Evolutionary conservation across 257 asterid species (phyloP).

Genomic region (Penstemon eatonii): DNA sequence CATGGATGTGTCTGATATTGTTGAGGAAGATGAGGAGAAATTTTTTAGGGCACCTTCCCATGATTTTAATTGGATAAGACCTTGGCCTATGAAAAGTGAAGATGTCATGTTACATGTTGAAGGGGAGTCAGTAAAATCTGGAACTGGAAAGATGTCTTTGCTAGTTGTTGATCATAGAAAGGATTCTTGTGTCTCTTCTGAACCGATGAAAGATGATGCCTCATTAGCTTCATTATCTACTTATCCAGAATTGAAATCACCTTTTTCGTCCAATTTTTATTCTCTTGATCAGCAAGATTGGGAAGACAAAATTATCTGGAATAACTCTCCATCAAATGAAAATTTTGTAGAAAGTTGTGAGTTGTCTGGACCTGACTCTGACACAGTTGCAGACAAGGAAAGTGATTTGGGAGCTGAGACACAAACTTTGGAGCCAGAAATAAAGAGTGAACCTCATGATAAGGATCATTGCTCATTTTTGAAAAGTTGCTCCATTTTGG

Average conservation of each 20-base stretch:
- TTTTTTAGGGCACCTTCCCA: conserved; percentile 65
- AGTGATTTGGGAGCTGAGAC: conserved; percentile 40
- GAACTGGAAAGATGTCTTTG: conserved; percentile 35
- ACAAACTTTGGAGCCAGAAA: conserved; percentile 33
- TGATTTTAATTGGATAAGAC: conserved; percentile 59
- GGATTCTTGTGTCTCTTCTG: conserved; percentile 65
- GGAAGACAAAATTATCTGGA: conserved; percentile 95
- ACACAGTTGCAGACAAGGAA: conserved; percentile 47
- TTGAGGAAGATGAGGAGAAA: conserved; percentile 92
- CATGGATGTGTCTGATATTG: conserved; percentile 51
- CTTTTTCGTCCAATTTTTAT: conserved; percentile 49
- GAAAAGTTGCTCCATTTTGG: conserved; percentile 39
- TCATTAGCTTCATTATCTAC: conserved; percentile 31
- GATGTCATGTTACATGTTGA: conserved; percentile 37
- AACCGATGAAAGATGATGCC: conserved; percentile 59
- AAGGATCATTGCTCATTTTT: conserved; percentile 40
- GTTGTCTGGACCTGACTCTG: conserved; percentile 85
- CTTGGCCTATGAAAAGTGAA: conserved; percentile 42
- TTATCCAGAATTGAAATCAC: conserved; percentile 45
- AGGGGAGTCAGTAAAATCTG: conserved; percentile 46
- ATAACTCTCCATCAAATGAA: conserved; percentile 61
- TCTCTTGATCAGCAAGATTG: conserved; percentile 94
- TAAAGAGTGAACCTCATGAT: conserved; percentile 43
- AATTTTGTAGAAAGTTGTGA: conserved; percentile 72
- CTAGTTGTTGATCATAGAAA: conserved; percentile 40